Conservation (phyloP, 495 filamentous ascomycete species). For the Talaromyces adpressus region DNA sequence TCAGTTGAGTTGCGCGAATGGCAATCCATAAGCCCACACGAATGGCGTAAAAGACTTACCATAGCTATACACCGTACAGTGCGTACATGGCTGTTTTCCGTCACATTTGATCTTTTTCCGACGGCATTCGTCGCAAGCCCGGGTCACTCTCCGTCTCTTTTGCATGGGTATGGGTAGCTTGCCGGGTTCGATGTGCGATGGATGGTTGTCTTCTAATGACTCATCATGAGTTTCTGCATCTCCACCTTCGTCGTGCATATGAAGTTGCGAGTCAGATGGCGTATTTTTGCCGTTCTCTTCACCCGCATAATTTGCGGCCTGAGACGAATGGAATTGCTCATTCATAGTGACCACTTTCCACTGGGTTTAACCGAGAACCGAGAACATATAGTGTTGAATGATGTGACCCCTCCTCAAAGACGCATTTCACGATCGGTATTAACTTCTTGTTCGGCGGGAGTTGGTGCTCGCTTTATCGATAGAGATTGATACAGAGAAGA, state of each 20-base stretch:
- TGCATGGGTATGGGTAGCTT: constrained; percentile 56
- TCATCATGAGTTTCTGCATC: constrained; percentile 21
- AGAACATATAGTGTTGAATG: neutral
- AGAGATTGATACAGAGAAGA: neutral
- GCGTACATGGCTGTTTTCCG: constrained; percentile 94
- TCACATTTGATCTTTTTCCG: constrained; percentile 99
- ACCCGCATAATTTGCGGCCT: neutral
- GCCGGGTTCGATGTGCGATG: constrained; percentile 21
- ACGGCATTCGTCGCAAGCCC: constrained; percentile 93
- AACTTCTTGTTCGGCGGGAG: neutral
- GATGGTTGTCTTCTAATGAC: constrained; percentile 18
- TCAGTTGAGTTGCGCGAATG: neutral
- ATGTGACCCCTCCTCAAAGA: neutral
- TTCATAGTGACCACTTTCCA: neutral
- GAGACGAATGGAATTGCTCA: neutral
- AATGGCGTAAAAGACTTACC: constrained; percentile 48
- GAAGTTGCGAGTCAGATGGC: neutral
- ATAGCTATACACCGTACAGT: constrained; percentile 97
- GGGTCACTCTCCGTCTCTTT: constrained; percentile 81
- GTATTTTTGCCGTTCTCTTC: neutral
- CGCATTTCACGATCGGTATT: neutral
- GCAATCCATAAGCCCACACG: neutral
- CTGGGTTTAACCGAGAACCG: neutral
- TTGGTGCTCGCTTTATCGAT: constrained; percentile 1
- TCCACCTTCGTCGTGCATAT: constrained; percentile 16